Conservation (phyloP, 768 basidiomycete species). For the Wakefieldia striispora region DNA sequence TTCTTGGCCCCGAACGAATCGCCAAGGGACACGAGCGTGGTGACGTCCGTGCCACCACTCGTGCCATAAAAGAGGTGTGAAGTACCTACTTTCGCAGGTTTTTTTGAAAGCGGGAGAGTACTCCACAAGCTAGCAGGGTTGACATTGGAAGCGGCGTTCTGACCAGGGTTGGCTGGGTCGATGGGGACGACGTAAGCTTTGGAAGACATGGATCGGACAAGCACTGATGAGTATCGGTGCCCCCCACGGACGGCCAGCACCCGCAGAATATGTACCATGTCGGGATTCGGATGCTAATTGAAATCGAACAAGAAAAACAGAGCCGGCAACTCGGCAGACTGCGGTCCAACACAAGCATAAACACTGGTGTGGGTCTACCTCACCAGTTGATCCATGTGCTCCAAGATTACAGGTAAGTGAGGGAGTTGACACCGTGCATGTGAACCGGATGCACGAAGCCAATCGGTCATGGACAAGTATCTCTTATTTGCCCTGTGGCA, state of each 20-base stretch:
- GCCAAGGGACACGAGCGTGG: slow-evolving; percentile 58
- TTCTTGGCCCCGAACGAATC: slow-evolving; percentile 49
- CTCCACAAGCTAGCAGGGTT: slow-evolving; percentile 53
- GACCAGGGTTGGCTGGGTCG: slow-evolving; percentile 43
- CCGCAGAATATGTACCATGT: slow-evolving; percentile 22
- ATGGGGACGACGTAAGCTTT: slow-evolving; percentile 58
- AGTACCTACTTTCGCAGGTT: slow-evolving; percentile 58
- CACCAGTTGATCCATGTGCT: too few relatives aligned
- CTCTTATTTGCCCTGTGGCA: too few relatives aligned
- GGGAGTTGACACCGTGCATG: too few relatives aligned
- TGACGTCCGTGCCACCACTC: slow-evolving; percentile 39
- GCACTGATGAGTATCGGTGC: slow-evolving; percentile 21
- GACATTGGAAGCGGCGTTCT: slow-evolving; percentile 33
- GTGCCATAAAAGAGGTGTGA: slow-evolving; percentile 64
- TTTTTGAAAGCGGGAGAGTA: slow-evolving; percentile 45
- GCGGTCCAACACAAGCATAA: too few relatives aligned
- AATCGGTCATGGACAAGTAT: too few relatives aligned
- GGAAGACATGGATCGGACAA: slow-evolving; percentile 45
- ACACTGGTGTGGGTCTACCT: too few relatives aligned
- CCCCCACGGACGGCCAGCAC: slow-evolving; percentile 14
- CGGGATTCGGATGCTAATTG: slow-evolving; percentile 20
- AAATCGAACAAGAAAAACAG: not conserved
- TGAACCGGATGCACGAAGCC: too few relatives aligned
- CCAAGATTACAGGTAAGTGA: too few relatives aligned
- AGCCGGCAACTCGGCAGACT: not conserved